Conservation (phyloP, 495 filamentous ascomycete species). For the Podospora didyma region DNA sequence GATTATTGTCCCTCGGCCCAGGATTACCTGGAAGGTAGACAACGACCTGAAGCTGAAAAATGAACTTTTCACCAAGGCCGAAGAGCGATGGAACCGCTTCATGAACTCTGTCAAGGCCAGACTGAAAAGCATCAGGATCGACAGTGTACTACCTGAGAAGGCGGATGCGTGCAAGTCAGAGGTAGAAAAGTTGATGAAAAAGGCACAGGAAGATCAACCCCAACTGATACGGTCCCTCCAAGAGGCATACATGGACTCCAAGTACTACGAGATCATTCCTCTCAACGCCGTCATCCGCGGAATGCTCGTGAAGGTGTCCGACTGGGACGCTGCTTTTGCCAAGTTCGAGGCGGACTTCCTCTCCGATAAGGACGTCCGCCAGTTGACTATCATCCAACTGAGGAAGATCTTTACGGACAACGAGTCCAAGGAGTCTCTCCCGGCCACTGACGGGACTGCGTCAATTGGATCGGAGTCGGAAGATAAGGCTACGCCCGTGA, state of each 20-base stretch:
- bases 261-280: slow-evolving; percentile 94
- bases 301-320: slow-evolving; percentile 87
- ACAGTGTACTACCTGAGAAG: slow-evolving; percentile 85
- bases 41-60: slow-evolving; percentile 89
- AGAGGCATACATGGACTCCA: slow-evolving; percentile 84
- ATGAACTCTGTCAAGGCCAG: slow-evolving; percentile 79
- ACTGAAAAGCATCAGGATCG: slow-evolving; percentile 81
- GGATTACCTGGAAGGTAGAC: slow-evolving; percentile 95
- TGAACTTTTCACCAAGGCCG: slow-evolving; percentile 74
- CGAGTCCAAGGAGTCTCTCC: slow-evolving; percentile 65
- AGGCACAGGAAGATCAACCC: slow-evolving; percentile 75
- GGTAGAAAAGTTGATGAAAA: slow-evolving; percentile 68
- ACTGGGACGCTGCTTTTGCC: slow-evolving; percentile 87
- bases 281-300: slow-evolving; percentile 81
- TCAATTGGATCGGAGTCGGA: slow-evolving; percentile 36
- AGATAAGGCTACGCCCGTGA: slow-evolving; percentile 37
- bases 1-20: slow-evolving; percentile 84
- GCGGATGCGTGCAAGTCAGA: slow-evolving; percentile 74
- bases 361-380: slow-evolving; percentile 94
- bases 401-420: slow-evolving; percentile 95
- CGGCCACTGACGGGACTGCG: slow-evolving; percentile 56
- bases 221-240: slow-evolving; percentile 72
- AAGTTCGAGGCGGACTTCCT: slow-evolving; percentile 93
- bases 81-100: slow-evolving; percentile 78
- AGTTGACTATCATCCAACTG: slow-evolving; percentile 85